These are phyloP conservation scores for Apiotrichum akiyoshidainum DNA, from an alignment of 1,284 basidiomycete species.

Conservation along the genomic window DNA sequence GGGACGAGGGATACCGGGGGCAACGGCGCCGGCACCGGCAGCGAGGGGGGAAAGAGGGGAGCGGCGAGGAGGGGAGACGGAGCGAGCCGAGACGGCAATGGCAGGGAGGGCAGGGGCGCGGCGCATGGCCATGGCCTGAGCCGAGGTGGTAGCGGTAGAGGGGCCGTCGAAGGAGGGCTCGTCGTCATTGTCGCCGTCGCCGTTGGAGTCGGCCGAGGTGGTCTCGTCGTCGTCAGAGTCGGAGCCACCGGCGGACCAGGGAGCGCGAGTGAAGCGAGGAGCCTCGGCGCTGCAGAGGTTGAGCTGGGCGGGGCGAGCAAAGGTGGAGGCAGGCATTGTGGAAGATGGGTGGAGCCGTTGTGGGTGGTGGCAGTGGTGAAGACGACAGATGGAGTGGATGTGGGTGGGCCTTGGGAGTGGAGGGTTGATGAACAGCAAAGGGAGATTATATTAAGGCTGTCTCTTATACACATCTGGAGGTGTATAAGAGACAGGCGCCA, in stretches of 20 bases:
- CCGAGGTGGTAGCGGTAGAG: neutral
- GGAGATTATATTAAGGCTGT: neutral
- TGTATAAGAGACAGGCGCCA: no score
- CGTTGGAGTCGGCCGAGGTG: constrained; percentile 5
- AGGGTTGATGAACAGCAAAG: neutral
- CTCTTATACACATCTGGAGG: no score
- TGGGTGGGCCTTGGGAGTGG: constrained; percentile 4
- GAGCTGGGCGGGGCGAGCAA: constrained; percentile 7
- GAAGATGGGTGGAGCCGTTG: neutral
- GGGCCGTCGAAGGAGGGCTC: constrained; percentile 6
- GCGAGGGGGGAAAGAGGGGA: constrained; percentile 16
- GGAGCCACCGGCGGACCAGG: constrained; percentile 2
- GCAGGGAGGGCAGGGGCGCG: constrained; percentile 1
- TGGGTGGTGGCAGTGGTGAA: neutral
- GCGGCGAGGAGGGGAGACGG: constrained; percentile 10
- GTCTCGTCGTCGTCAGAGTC: constrained; percentile 13
- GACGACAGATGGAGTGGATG: neutral
- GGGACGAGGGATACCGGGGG: constrained; percentile 1
- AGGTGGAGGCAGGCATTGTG: constrained; percentile 12
- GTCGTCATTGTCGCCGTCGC: constrained; percentile 6
- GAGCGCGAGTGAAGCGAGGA: neutral
- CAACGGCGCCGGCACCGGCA: neutral
- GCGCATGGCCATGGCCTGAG: neutral
- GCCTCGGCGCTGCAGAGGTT: constrained; percentile 8
- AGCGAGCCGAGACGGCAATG: neutral